These are phyloP conservation scores for Aspergillus saccharolyticus DNA, from an alignment of 495 filamentous ascomycete species.

Conservation along the genomic window DNA sequence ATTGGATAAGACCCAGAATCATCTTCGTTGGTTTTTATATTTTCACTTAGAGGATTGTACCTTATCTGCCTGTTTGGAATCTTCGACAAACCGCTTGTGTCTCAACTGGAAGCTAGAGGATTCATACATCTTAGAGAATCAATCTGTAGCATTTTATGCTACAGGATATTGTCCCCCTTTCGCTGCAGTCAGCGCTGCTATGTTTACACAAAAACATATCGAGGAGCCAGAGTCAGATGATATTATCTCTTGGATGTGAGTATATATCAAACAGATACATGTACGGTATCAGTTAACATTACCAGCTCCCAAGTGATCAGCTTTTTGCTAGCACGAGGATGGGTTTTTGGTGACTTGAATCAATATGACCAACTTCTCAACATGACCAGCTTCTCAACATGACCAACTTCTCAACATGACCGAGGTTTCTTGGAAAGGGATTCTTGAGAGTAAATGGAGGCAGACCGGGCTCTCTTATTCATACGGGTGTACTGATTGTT, in stretches of 20 bases:
- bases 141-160: neutral
- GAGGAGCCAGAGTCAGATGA: conserved; percentile 3
- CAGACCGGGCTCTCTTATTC: too few species aligned
- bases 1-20: neutral
- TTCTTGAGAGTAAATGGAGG: neutral
- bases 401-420: too few species aligned
- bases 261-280: neutral
- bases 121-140: neutral
- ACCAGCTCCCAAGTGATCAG: neutral
- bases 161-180: neutral
- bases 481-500: too few species aligned
- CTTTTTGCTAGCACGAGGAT: neutral
- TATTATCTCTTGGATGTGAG: neutral
- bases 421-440: neutral
- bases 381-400: too few species aligned
- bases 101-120: conserved; percentile 1
- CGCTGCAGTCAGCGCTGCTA: neutral
- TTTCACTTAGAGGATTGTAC: neutral
- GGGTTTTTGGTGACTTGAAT: neutral
- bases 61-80: neutral
- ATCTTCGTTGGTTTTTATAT: neutral
- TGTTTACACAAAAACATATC: neutral
- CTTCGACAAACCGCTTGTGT: neutral
- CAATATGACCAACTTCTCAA: neutral
- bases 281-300: neutral